Base-by-base conservation (phyloP, 805 yeast species). In the Danielia oregonensis region DNA sequence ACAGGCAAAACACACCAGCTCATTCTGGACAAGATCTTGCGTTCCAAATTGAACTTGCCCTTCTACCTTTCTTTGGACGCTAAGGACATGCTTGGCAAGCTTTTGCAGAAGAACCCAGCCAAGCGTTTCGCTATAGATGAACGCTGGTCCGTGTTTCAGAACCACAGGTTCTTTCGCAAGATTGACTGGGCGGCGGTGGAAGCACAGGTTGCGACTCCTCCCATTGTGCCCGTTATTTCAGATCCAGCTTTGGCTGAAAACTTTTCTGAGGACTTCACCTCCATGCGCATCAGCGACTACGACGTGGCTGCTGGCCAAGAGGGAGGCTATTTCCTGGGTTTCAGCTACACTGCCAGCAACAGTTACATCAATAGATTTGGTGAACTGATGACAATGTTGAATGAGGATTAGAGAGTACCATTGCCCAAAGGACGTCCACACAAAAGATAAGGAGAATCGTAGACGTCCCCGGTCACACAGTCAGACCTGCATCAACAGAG, bases 171-270 rank as follows among this genome's bases (percentile, higher is more conserved):
- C 39, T 68, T 68, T 49, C 43, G 72, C 26, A 41, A 53, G 30
- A 41, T 68, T 13, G 46, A 63, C 43, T 68, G 73, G 73, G 35
- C 48, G 4, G 56, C 54, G 6, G 49, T 65, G 33, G 63, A 57
- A 32, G 35, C 46, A 27, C 52, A 54, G 35, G 44, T 39, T 33
- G 44, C 47, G 7, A 31, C 30, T 8, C 73, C 73, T 4, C 73
- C 73, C 1, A 65, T 68, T 24, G 43, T 64, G 26, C 73, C 73
- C 4, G 54, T 65, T 6, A 66, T 68, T 15, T 64, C 71, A 6
- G 68, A 68, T 35, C 70, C 72, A 0, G 53, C 62, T 1, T 54
- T 68, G 42, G 73, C 73, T 3, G 73, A 68, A 36, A 68, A 68
- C 44, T 68, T 68, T 36, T 68, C 67, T 36, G 51, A 49, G 26